Evolutionary conservation across 305 asterid genomes (phyloP), one percentile per base, ranked within the genome.

Genomic region (Solanum aculeatissimum): DNA sequence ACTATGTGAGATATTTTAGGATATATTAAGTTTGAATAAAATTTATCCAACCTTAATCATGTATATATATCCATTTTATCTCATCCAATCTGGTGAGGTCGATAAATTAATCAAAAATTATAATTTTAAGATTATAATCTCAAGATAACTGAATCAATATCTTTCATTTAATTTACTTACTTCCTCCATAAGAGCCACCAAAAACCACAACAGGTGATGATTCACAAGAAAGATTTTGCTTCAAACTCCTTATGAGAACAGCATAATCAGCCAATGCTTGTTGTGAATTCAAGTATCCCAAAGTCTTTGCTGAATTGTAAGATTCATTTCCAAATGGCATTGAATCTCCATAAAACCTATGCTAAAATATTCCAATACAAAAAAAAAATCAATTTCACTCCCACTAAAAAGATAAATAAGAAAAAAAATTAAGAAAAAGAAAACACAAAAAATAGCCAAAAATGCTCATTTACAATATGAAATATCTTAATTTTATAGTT

Each of bases 171-270:
- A 21, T 21, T 10, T 21, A 58, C 93, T 89, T 82, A 93, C 98
- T 94, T 89, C 98, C 98, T 70, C 97, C 98, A 87, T 94, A 94
- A 83, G 98, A 94, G 49, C 98, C 98, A 86, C 98, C 98, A 92
- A 93, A 90, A 13, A 91, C 97, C 57, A 94, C 93, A 81, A 93
- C 94, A 16, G 98, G 98, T 55, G 98, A 93, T 63, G 93, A 92
- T 86, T 93, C 94, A 79, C 96, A 92, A 84, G 98, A 93, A 42
- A 93, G 86, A 71, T 93, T 93, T 18, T 89, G 88, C 91, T 93
- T 93, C 89, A 93, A 89, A 86, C 93, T 91, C 84, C 81, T 89
- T 51, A 94, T 91, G 79, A 94, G 55, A 57, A 91, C 80, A 38
- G 97, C 98, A 88, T 86, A 94, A 88, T 94, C 98, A 69, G 98